Base-by-base conservation (phyloP, 768 basidiomycete genomes). In the Auricularia heimuer region DNA sequence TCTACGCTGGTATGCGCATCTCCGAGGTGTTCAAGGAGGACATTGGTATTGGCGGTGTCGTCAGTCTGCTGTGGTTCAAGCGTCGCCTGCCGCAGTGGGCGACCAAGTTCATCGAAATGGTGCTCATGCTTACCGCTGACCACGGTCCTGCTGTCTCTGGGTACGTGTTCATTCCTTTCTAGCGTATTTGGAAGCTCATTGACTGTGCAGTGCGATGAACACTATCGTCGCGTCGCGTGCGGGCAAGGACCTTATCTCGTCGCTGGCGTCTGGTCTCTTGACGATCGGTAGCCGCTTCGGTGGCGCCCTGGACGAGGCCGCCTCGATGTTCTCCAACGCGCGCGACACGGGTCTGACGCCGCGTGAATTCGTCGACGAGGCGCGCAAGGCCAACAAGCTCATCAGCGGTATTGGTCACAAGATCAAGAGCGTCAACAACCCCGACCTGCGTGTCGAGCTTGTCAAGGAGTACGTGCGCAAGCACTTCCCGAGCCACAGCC, bases 51-150 rank as follows among this genome's bases (percentile, higher is more conserved):
- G 96, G 97, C 65, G 96, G 97, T 83, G 97, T 98, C 71, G 89
- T 99, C 73, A 86, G 85, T 65, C 79, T 99, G 74, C 81, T 98
- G 71, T 98, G 96, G 97, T 99, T 98, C 86, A 98, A 98, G 82
- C 85, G 96, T 71, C 90, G 77, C 64, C 83, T 98, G 29, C 96
- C 94, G 18, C 79, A 87, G 61, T 96, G 90, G 83, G 96, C 95
- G 60, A 88, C 94, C 75, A 98, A 98, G 81, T 99, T 99, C 83
- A 88, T 99, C 75, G 96, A 99, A 82, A 99, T 98, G 97, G 94
- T 98, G 63, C 84, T 99, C 75, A 96, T 97, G 92, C 83, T 99
- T 70, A 99, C 96, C 12, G 96, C 96, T 68, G 96, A 99, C 77
- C 96, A 98, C 79, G 94, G 94, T 72, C 94, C 94, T 7, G 94